A percentile compares a stretch with the other conserved stretches of the same genome.
These are phyloP conservation scores for Hypoxylon sp. DNA, from an alignment of 2,329 filamentous ascomycete genomes.

Conservation along the genomic window DNA sequence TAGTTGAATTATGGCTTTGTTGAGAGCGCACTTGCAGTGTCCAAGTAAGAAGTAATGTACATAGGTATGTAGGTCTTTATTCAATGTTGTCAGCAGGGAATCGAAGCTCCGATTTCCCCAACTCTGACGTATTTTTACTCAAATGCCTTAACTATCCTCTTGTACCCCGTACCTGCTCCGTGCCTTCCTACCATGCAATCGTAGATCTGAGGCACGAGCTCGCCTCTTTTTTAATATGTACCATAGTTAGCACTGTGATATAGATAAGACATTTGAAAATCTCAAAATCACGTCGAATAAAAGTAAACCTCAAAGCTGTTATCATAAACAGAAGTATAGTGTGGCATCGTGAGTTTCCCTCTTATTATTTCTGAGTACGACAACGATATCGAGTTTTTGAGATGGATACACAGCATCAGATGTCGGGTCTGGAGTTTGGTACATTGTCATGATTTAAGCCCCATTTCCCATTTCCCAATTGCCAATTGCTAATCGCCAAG, in stretches of 20 bases:
- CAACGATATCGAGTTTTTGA: slow-evolving; percentile 17
- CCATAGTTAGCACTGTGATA: slow-evolving; percentile 2
- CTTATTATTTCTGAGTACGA: slow-evolving; percentile 13
- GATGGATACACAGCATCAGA: slow-evolving; percentile 25
- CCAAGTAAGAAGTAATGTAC: slow-evolving; percentile 10
- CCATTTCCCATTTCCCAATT: slow-evolving; percentile 3
- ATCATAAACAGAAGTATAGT: neutral
- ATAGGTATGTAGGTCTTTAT: slow-evolving; percentile 24
- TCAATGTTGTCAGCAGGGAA: slow-evolving; percentile 41
- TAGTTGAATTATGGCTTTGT: slow-evolving; percentile 33
- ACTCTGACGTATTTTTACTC: slow-evolving; percentile 42
- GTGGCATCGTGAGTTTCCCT: neutral
- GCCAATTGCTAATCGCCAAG: neutral
- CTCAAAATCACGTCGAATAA: neutral
- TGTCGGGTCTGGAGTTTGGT: slow-evolving; percentile 25
- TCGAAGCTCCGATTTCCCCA: slow-evolving; percentile 37
- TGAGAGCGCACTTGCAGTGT: slow-evolving; percentile 17
- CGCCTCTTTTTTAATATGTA: slow-evolving; percentile 9
- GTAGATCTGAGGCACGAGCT: slow-evolving; percentile 21
- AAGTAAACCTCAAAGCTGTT: neutral
- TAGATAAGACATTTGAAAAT: neutral
- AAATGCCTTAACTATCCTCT: slow-evolving; percentile 16
- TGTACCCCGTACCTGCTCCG: slow-evolving; percentile 24
- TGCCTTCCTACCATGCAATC: slow-evolving; percentile 17
- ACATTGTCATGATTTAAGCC: slow-evolving; percentile 23